These are phyloP conservation scores for Hymenoscyphus linearis DNA, from an alignment of 2,329 filamentous ascomycete species.

Conservation along the genomic window DNA sequence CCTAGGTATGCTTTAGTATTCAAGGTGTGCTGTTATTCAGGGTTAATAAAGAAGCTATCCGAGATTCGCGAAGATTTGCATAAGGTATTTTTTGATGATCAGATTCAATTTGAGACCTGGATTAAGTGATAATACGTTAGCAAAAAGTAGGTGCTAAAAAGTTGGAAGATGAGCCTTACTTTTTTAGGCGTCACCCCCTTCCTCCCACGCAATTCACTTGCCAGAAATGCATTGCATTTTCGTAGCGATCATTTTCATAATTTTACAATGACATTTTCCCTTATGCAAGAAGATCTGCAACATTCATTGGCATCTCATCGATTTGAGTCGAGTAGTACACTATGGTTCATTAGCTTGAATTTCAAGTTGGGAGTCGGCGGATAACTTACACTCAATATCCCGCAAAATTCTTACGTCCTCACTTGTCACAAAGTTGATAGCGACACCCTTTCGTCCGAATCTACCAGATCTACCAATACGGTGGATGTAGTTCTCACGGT, in stretches of 20 bases:
- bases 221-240: neutral
- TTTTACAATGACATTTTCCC: neutral
- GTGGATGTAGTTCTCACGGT: slow-evolving; percentile 99
- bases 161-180: neutral
- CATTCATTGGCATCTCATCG: slow-evolving; percentile 80
- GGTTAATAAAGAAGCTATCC: neutral
- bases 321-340: slow-evolving; percentile 75
- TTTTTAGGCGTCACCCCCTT: slow-evolving; percentile 1
- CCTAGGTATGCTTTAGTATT: neutral
- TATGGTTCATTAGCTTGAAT: slow-evolving; percentile 29
- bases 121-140: neutral
- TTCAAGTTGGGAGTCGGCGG: neutral
- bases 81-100: neutral
- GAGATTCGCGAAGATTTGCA: neutral
- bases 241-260: neutral
- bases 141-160: neutral
- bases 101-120: slow-evolving; percentile 4
- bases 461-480: slow-evolving; percentile 98
- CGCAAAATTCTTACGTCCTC: slow-evolving; percentile 96
- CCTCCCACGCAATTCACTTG: neutral
- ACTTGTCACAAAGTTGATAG: slow-evolving; percentile 99
- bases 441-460: slow-evolving; percentile 99
- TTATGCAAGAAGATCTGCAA: slow-evolving; percentile 38
- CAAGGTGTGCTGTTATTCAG: neutral
- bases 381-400: slow-evolving; percentile 80